Percentiles rank a stretch among this genome's conserved stretches.
Evolutionary conservation across 1,284 basidiomycete genomes (phyloP).

Genomic region (Kwoniella shivajii): DNA sequence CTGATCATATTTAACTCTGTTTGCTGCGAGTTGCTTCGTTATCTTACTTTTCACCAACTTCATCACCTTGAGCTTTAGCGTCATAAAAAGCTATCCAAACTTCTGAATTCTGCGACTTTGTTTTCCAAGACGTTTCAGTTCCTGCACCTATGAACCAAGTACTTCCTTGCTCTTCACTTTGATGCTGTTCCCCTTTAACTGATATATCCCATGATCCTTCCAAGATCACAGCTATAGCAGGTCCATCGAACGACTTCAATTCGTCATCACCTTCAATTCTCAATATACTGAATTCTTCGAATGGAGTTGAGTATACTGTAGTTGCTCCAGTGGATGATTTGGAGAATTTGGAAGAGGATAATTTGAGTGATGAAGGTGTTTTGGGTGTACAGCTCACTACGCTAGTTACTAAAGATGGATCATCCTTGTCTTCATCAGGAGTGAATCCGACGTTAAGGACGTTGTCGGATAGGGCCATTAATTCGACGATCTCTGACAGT

Average conservation of each 20-base stretch:
- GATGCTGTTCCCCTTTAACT: neutral
- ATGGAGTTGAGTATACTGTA: conserved; percentile 30
- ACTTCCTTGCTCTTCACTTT: conserved; percentile 23
- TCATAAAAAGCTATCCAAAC: conserved; percentile 45
- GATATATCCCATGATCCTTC: conserved; percentile 13
- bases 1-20: neutral
- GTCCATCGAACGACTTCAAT: conserved; percentile 31
- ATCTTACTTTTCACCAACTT: conserved; percentile 26
- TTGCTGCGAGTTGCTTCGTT: neutral
- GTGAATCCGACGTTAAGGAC: conserved; percentile 53
- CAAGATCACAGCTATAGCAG: conserved; percentile 32
- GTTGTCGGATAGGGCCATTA: conserved; percentile 54
- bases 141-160: conserved; percentile 38
- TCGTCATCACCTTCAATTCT: conserved; percentile 26
- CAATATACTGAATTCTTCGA: conserved; percentile 41
- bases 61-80: conserved; percentile 22
- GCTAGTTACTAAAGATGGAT: conserved; percentile 28
- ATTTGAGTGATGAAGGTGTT: conserved; percentile 14
- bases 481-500: conserved; percentile 51
- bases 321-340: conserved; percentile 24
- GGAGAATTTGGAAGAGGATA: conserved; percentile 14
- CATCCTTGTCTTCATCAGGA: conserved; percentile 41
- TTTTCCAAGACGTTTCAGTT: conserved; percentile 19
- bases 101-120: conserved; percentile 22
- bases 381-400: conserved; percentile 32